Percentiles rank a stretch among this genome's conserved stretches.
phyloP scores from a whole-genome alignment of 2,329 filamentous ascomycete species.

The Cladosporium sphaerospermum region DNA sequence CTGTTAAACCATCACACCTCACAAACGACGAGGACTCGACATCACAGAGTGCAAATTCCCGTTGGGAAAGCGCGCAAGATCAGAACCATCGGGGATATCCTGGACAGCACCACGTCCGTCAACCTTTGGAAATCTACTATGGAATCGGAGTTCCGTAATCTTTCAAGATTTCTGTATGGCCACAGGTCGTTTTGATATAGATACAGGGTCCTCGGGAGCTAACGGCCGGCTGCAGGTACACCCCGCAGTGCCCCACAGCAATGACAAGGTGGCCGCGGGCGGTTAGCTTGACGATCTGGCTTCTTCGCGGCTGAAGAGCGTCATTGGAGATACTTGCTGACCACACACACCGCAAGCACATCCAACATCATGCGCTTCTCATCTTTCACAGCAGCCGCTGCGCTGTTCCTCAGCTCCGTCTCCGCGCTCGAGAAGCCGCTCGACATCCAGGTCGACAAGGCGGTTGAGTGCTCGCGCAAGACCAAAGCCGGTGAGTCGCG shows the following conservation, averaged over 20 bases:
- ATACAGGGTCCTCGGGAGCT: constrained; percentile 1
- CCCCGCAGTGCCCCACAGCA: constrained; percentile 1
- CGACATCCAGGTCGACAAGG: constrained; percentile 68
- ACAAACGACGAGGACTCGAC: no score
- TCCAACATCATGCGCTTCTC: constrained; percentile 38
- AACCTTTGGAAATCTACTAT: no score
- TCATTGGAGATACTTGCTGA: neutral
- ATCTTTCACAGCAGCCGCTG: constrained; percentile 19
- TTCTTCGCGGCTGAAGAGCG: neutral
- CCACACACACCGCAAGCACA: neutral
- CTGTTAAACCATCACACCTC: no score
- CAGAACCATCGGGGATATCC: no score
- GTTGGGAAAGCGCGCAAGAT: no score
- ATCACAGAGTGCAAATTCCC: no score
- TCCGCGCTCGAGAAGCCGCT: constrained; percentile 50
- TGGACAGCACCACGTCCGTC: no score
- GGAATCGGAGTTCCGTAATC: no score
- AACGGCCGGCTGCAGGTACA: constrained; percentile 5
- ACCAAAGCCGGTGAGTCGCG: constrained; percentile 5
- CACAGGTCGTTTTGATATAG: neutral
- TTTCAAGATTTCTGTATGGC: no score
- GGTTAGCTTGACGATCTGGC: constrained; percentile 1
- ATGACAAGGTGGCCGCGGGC: neutral
- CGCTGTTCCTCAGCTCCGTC: constrained; percentile 16
- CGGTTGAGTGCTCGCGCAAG: constrained; percentile 57